A percentile compares a stretch with the other conserved stretches of the same genome.
These are phyloP conservation scores for Salvia rosmarinus DNA, from an alignment of 257 asterid species.

Conservation along the genomic window DNA sequence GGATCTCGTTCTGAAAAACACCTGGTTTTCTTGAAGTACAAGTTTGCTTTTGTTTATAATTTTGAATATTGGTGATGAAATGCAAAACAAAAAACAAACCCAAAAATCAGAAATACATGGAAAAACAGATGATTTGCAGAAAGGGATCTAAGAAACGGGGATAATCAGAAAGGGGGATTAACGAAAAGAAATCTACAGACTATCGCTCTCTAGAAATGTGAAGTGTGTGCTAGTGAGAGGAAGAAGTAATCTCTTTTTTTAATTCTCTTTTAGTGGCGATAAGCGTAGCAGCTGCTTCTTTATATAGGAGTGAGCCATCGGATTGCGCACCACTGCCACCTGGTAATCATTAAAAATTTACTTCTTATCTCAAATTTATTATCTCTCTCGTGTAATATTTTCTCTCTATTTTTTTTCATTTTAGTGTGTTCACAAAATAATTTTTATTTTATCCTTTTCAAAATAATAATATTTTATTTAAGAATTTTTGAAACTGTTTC, in stretches of 20 bases:
- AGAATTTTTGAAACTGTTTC: too few relatives aligned
- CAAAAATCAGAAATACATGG: conserved; percentile 25
- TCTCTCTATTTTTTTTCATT: too few relatives aligned
- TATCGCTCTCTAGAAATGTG: conserved; percentile 28
- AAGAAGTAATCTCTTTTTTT: conserved; percentile 13
- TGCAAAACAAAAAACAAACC: conserved; percentile 51
- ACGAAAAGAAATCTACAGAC: not conserved
- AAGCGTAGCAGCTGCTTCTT: not conserved
- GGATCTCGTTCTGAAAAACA: conserved; percentile 83
- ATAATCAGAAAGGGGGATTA: conserved; percentile 43
- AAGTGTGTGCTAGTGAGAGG: conserved; percentile 68
- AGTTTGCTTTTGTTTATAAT: conserved; percentile 52
- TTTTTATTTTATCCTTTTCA: too few relatives aligned
- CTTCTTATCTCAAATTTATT: too few relatives aligned
- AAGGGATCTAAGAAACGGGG: conserved; percentile 86
- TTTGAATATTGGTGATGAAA: not conserved
- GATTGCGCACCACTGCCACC: conserved; percentile 35
- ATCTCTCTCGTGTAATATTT: too few relatives aligned
- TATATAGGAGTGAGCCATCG: conserved; percentile 50
- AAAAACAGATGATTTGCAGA: conserved; percentile 74
- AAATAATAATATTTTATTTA: too few relatives aligned
- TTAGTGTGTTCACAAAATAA: too few relatives aligned
- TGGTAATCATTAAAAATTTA: conserved; percentile 30
- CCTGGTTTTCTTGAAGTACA: conserved; percentile 57
- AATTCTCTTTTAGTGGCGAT: conserved; percentile 29